Conservation (phyloP, 2,329 filamentous ascomycete genomes). For the Alternaria metachromatica region DNA sequence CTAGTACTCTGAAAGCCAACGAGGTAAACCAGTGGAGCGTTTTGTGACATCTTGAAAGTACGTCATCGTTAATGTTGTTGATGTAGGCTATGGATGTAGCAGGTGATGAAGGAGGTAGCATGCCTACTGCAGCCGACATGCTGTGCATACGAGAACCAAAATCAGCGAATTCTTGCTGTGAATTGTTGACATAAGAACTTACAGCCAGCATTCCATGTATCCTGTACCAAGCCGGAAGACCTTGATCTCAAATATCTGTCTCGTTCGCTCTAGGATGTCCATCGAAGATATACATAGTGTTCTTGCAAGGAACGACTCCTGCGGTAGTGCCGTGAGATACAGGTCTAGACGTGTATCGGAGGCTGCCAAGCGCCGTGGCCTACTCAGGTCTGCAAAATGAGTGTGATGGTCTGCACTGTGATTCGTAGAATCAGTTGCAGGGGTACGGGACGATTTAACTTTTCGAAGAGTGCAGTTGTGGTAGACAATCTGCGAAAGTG, state of each 20-base stretch:
- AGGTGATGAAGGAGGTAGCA: constrained; percentile 34
- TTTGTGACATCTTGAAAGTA: constrained; percentile 29
- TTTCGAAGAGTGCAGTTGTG: constrained; percentile 27
- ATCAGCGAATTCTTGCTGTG: background rate
- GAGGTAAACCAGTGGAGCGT: constrained; percentile 36
- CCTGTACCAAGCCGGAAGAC: constrained; percentile 45
- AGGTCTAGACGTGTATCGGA: background rate
- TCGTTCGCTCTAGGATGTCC: constrained; percentile 38
- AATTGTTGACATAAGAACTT: background rate
- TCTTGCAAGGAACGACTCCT: constrained; percentile 32
- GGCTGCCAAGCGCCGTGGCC: constrained; percentile 3
- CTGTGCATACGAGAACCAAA: background rate
- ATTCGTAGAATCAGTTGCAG: constrained; percentile 1
- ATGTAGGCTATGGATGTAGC: constrained; percentile 25
- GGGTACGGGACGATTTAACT: constrained; percentile 7
- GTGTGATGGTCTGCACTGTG: constrained; percentile 9
- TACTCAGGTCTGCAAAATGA: constrained; percentile 6
- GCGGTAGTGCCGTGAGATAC: constrained; percentile 28
- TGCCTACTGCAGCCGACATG: constrained; percentile 37
- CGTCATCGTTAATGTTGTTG: constrained; percentile 22
- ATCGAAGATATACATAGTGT: constrained; percentile 35
- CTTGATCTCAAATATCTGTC: constrained; percentile 42
- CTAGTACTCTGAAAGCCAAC: constrained; percentile 38
- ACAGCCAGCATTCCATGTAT: constrained; percentile 46
- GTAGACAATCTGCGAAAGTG: constrained; percentile 35